Conservation (phyloP, 345 rosid species). For the Boechera stricta region DNA sequence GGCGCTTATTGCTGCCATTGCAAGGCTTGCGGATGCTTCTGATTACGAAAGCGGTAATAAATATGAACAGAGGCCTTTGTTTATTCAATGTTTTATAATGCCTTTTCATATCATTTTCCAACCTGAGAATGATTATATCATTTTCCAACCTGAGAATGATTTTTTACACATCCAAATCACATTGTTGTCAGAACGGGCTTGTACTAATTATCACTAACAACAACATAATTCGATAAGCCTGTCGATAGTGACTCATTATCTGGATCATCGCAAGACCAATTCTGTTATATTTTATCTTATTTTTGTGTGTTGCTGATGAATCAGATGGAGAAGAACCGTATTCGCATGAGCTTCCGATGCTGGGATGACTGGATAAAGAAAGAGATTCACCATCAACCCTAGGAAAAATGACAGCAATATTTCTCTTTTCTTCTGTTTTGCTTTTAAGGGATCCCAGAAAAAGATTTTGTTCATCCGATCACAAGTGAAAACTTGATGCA, state of each 20-base stretch:
- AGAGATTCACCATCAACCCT: slow-evolving; percentile 7
- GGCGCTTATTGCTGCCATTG: slow-evolving; percentile 82
- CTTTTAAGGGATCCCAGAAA: not conserved
- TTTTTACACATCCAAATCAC: slow-evolving; percentile 4
- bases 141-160: not conserved
- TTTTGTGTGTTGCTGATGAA: slow-evolving; percentile 33
- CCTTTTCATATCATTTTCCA: slow-evolving; percentile 1
- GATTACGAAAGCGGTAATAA: slow-evolving; percentile 88
- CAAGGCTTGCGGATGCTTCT: slow-evolving; percentile 89
- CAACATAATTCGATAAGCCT: not conserved
- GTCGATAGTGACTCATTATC: not conserved
- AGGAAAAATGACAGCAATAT: slow-evolving; percentile 2
- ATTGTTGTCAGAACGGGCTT: not conserved
- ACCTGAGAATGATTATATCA: not conserved
- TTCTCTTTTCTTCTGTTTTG: not conserved
- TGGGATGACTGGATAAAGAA: slow-evolving; percentile 25
- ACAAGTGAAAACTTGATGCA: not conserved
- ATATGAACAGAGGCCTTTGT: slow-evolving; percentile 6
- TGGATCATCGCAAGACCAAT: not conserved
- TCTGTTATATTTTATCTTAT: not conserved
- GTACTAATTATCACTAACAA: not conserved
- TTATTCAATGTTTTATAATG: not conserved
- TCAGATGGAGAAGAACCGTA: slow-evolving; percentile 45
- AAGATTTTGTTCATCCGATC: not conserved
- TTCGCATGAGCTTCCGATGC: slow-evolving; percentile 34